These are phyloP conservation scores for Zygoascus tannicola DNA, from an alignment of 805 yeast species.

Conservation along the genomic window DNA sequence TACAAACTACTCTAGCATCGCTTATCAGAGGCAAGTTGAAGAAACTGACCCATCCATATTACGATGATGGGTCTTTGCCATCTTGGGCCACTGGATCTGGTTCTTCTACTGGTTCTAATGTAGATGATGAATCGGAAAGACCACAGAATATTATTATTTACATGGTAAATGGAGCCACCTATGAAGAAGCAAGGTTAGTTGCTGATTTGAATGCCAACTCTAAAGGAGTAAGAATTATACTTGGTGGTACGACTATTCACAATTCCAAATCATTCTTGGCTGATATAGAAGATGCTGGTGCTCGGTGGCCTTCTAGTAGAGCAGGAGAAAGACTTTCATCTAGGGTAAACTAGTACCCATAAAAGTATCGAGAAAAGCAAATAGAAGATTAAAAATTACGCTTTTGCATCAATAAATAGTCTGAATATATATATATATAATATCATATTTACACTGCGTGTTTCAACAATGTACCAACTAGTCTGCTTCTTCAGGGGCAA, in stretches of 20 bases:
- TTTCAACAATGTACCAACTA: too few species aligned
- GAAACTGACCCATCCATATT: constrained; percentile 35
- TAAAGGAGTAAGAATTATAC: constrained; percentile 51
- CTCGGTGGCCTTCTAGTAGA: constrained; percentile 28
- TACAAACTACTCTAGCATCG: constrained; percentile 40
- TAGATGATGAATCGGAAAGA: constrained; percentile 18
- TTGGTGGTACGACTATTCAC: constrained; percentile 71
- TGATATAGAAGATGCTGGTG: constrained; percentile 31
- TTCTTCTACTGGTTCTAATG: constrained; percentile 3
- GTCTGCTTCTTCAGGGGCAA: too few species aligned
- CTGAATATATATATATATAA: too few species aligned
- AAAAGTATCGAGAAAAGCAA: too few species aligned
- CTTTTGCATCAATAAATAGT: too few species aligned
- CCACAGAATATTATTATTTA: constrained; percentile 33
- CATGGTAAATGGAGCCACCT: constrained; percentile 79
- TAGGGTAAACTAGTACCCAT: constrained; percentile 6
- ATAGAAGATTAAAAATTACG: too few species aligned
- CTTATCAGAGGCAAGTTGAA: constrained; percentile 36
- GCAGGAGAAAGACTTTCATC: constrained; percentile 5
- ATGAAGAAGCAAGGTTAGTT: constrained; percentile 81
- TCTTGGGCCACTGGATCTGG: constrained; percentile 14
- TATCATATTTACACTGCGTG: too few species aligned
- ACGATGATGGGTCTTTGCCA: constrained; percentile 26
- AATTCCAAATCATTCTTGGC: constrained; percentile 37
- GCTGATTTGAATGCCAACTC: constrained; percentile 51